A percentile compares a stretch with the other conserved stretches of the same genome.
Evolutionary conservation across 306 rosid species (phyloP).

Genomic region (Hippophae rhamnoides): DNA sequence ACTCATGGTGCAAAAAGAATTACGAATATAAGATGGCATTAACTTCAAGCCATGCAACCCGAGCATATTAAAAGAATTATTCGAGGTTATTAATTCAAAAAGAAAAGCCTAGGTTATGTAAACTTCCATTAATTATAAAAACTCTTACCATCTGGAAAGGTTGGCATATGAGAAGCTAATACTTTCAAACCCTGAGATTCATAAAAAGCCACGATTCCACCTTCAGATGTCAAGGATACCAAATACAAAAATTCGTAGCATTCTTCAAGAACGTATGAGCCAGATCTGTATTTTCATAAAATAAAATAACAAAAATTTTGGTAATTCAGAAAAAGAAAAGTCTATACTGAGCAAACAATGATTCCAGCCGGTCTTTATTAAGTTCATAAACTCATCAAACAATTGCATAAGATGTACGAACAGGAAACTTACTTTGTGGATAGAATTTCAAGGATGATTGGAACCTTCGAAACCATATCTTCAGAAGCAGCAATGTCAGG

Average conservation of each 20-base stretch:
- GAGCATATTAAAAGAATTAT: no score
- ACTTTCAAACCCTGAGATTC: constrained; percentile 50
- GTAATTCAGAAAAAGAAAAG: not conserved
- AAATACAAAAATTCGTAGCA: constrained; percentile 77
- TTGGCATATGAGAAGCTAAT: constrained; percentile 53
- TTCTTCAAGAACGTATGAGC: constrained; percentile 52
- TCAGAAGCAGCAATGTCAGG: constrained; percentile 67
- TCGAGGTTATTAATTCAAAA: no score
- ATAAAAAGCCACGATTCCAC: constrained; percentile 43
- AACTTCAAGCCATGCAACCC: no score
- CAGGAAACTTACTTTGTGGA: constrained; percentile 45
- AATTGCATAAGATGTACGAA: not conserved
- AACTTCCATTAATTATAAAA: constrained; percentile 7
- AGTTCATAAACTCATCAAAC: no score
- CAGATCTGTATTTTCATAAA: constrained; percentile 33
- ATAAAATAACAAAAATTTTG: not conserved
- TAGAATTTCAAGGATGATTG: constrained; percentile 48
- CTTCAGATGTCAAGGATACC: constrained; percentile 56
- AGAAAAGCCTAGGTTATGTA: not conserved
- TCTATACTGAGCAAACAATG: not conserved
- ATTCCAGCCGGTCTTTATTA: no score
- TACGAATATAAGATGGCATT: no score
- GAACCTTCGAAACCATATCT: constrained; percentile 58
- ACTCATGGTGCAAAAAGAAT: no score
- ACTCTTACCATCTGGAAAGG: constrained; percentile 54